Conservation (phyloP, 805 yeast genomes). For the Monosporozyma yasuniensis region DNA sequence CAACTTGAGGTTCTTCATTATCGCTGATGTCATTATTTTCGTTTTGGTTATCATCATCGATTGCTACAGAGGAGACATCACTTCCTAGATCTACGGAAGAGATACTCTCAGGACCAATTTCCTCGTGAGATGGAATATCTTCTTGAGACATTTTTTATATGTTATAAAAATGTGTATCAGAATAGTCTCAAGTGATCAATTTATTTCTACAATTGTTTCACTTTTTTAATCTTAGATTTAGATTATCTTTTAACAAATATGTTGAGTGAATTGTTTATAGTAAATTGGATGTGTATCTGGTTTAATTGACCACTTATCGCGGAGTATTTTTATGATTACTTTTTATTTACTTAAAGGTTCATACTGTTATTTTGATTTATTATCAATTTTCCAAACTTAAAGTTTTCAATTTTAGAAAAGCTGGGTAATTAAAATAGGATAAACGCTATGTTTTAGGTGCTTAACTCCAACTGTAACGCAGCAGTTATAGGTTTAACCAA, state of each 20-base stretch:
- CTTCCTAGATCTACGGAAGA: constrained; percentile 6
- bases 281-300: neutral
- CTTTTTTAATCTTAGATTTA: neutral
- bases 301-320: neutral
- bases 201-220: neutral
- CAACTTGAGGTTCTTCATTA: constrained; percentile 6
- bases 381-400: neutral
- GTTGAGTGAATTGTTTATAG: neutral
- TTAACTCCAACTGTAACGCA: neutral
- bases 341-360: neutral
- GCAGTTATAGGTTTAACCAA: neutral
- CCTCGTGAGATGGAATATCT: constrained; percentile 2
- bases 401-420: neutral
- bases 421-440: neutral
- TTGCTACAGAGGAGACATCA: neutral
- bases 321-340: neutral
- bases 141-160: constrained; percentile 5
- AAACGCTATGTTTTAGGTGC: neutral
- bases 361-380: neutral
- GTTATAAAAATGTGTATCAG: neutral
- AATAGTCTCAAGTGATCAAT: neutral
- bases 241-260: neutral
- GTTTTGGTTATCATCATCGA: neutral
- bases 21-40: neutral
- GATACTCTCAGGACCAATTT: constrained; percentile 1